phyloP scores from a whole-genome alignment of 2,329 filamentous ascomycete genomes.

The Diaporthe ilicicola region DNA sequence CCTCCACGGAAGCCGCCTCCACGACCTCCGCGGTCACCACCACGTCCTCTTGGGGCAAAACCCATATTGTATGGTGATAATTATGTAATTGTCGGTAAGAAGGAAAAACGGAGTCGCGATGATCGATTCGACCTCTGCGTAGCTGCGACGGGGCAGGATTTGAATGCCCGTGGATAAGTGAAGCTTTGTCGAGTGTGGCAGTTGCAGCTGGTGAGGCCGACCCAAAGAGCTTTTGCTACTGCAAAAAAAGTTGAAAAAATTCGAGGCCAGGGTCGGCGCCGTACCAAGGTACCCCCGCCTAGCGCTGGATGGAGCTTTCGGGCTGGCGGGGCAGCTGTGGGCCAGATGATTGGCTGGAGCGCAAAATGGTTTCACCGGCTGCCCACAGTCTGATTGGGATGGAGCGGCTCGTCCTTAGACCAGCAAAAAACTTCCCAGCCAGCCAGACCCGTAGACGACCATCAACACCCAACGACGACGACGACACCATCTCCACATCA shows the following conservation, averaged over 20 bases:
- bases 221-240: slow-evolving; percentile 26
- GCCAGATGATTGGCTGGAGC: slow-evolving; percentile 19
- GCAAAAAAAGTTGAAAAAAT: slow-evolving; percentile 33
- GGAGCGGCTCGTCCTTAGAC: slow-evolving; percentile 24
- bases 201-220: slow-evolving; percentile 28
- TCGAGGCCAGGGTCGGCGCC: slow-evolving; percentile 21
- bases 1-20: slow-evolving; percentile 46
- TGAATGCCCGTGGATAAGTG: slow-evolving; percentile 16
- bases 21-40: slow-evolving; percentile 47
- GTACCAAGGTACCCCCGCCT: slow-evolving; percentile 32
- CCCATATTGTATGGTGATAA: slow-evolving; percentile 45
- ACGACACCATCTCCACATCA: slow-evolving; percentile 34
- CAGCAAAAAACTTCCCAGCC: slow-evolving; percentile 32
- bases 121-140: slow-evolving; percentile 7
- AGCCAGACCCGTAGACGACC: slow-evolving; percentile 21
- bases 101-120: slow-evolving; percentile 11
- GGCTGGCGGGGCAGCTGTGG: slow-evolving; percentile 6
- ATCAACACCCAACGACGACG: slow-evolving; percentile 27
- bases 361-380: slow-evolving; percentile 31
- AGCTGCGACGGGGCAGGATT: slow-evolving; percentile 18
- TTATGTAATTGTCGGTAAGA: not conserved
- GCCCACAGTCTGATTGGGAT: slow-evolving; percentile 28
- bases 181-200: slow-evolving; percentile 14
- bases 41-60: slow-evolving; percentile 54
- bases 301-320: slow-evolving; percentile 21